Evolutionary conservation across 148 eudicot genomes (phyloP).

Genomic region (Rhododendron kiyosumense): DNA sequence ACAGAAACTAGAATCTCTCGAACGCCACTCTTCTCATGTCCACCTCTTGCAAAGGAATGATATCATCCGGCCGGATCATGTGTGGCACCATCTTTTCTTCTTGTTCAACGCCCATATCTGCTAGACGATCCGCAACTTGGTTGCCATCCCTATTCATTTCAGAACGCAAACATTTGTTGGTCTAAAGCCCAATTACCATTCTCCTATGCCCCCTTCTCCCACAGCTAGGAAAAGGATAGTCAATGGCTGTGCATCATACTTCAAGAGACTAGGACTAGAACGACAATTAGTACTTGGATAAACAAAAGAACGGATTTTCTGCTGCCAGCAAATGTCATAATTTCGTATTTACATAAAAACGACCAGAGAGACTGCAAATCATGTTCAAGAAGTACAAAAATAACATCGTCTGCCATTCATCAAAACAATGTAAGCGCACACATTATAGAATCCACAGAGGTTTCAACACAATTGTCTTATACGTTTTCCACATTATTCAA

Average conservation of each 20-base stretch:
- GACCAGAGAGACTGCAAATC: background rate
- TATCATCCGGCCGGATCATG: too few species aligned
- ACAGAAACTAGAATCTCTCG: too few species aligned
- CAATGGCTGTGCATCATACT: background rate
- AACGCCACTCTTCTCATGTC: too few species aligned
- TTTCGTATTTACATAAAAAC: background rate
- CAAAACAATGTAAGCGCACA: background rate
- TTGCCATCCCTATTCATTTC: background rate
- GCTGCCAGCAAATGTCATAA: background rate
- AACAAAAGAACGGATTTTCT: background rate
- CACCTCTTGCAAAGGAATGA: too few species aligned
- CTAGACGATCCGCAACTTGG: too few species aligned
- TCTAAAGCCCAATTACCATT: background rate
- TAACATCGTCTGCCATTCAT: background rate
- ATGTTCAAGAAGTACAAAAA: background rate
- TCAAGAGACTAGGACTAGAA: background rate
- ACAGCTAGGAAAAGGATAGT: background rate
- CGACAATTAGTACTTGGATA: background rate
- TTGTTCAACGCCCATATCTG: too few species aligned
- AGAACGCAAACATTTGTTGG: background rate
- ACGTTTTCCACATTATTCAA: background rate
- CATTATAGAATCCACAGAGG: background rate
- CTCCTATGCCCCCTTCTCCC: background rate
- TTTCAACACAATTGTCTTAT: constrained; percentile 10
- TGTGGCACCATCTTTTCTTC: too few species aligned